Percentiles rank a stretch among this genome's conserved stretches.
phyloP scores from a whole-genome alignment of 2,329 filamentous ascomycete genomes.

The Stachybotrys chartarum region DNA sequence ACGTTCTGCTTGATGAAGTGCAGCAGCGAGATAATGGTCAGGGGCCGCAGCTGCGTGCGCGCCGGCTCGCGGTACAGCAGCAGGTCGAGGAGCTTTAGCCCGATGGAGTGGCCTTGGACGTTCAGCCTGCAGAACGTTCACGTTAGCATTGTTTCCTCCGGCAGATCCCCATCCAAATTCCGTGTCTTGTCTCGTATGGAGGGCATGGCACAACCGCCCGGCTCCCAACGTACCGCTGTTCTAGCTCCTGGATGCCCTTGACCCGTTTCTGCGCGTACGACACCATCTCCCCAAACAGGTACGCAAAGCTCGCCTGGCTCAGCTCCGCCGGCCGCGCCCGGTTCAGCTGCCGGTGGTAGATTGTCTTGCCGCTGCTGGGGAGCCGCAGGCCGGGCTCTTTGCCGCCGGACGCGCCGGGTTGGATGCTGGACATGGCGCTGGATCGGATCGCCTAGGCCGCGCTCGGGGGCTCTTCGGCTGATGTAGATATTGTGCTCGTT shows the following conservation, averaged over 20 bases:
- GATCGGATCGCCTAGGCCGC: not conserved
- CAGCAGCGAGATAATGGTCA: slow-evolving; percentile 82
- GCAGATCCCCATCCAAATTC: no score
- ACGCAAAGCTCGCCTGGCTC: slow-evolving; percentile 90
- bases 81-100: slow-evolving; percentile 89
- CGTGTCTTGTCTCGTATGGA: no score
- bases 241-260: slow-evolving; percentile 86
- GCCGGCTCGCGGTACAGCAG: slow-evolving; percentile 76
- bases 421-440: slow-evolving; percentile 41
- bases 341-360: slow-evolving; percentile 94
- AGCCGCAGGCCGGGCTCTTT: slow-evolving; percentile 67
- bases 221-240: slow-evolving; percentile 60
- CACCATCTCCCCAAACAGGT: slow-evolving; percentile 95
- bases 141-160: not conserved
- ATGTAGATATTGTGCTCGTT: no score
- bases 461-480: slow-evolving; percentile 4
- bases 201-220: no score
- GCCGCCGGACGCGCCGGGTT: slow-evolving; percentile 37
- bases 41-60: slow-evolving; percentile 67
- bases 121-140: slow-evolving; percentile 56
- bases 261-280: slow-evolving; percentile 87
- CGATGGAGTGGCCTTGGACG: slow-evolving; percentile 85
- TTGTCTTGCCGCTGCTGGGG: slow-evolving; percentile 90
- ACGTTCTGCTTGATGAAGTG: slow-evolving; percentile 92
- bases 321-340: slow-evolving; percentile 82